Conservation (phyloP, 1,284 basidiomycete genomes). For the Ustilago nuda region DNA sequence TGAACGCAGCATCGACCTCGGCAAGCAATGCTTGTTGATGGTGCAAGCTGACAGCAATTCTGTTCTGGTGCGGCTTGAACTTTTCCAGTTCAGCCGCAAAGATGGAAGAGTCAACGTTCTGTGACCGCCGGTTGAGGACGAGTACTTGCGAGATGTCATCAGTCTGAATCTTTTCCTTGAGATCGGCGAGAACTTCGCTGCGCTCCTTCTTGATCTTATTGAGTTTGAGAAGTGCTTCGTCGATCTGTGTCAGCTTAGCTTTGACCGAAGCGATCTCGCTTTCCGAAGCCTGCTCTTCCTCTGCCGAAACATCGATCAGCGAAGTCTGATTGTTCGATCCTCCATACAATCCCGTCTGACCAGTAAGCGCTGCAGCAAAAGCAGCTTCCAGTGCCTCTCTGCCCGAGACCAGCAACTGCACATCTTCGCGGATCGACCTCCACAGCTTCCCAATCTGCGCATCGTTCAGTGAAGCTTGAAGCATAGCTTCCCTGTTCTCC, state of each 20-base stretch:
- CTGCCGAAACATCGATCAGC: conserved; percentile 52
- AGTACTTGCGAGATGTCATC: conserved; percentile 97
- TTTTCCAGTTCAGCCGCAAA: conserved; percentile 95
- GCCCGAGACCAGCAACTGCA: conserved; percentile 75
- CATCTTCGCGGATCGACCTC: conserved; percentile 78
- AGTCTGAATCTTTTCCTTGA: conserved; percentile 95
- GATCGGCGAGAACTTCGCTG: conserved; percentile 85
- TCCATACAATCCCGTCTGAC: conserved; percentile 45
- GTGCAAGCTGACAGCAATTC: conserved; percentile 80
- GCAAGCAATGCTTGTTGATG: conserved; percentile 79
- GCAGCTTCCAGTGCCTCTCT: conserved; percentile 77
- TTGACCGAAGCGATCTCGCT: conserved; percentile 36
- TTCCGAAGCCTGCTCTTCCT: conserved; percentile 50
- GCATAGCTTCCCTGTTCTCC: conserved; percentile 79
- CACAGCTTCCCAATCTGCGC: conserved; percentile 81
- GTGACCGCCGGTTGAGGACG: conserved; percentile 87
- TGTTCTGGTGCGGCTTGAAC: conserved; percentile 88
- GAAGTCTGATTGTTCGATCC: conserved; percentile 18
- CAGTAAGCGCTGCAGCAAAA: conserved; percentile 74
- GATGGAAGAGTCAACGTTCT: conserved; percentile 83
- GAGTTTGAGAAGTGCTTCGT: conserved; percentile 53
- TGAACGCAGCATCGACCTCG: conserved; percentile 48
- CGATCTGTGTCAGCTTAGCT: conserved; percentile 51
- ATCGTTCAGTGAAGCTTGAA: conserved; percentile 83
- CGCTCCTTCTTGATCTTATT: conserved; percentile 74